Base-by-base conservation (phyloP, 306 rosid species). In the Fragaria nilgerrensis region DNA sequence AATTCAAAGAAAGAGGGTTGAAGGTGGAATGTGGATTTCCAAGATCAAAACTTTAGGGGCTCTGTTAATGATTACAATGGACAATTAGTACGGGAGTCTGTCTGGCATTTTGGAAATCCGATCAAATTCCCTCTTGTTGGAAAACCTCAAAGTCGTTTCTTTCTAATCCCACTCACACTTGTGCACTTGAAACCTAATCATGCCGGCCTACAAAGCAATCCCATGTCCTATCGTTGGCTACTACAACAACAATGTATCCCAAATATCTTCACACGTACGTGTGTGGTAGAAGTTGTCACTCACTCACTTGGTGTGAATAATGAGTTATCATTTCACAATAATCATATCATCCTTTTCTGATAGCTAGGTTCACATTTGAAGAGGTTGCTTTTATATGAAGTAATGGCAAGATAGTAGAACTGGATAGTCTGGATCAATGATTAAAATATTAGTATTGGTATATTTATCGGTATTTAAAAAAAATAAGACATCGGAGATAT, bases 21-120 rank as follows among this genome's bases (percentile, higher is more conserved):
- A 74, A 55, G 78, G 61, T 76, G 78, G 75, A 82, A 73, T 65
- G 83, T 78, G 83, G 86, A 85, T 85, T 88, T 87, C 79, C 85
- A 73, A 73, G 78, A 75, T 62, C 78, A 43, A 71, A 72, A 70
- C 87, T 82, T 86, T 84, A 53, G 77, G 55, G 41, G 43, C 68
- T 63, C 78, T 70, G 78, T 83, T 78, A 64, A 88, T 86, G 74
- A 83, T 80, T 76, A 75, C 64, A 49, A 78, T 79, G 77, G 67
- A 45, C 72, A 79, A 69, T n/a, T 37, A 68, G 72, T 68, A 34
- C 78, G 39, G 70, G 77, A 75, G 70, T 37, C 81, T 81, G 89
- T 90, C 81, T 81, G 78, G 77, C 72, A 59, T 79, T 65, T 73
- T 79, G 77, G 68, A 36, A 36, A 77, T 45, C 43, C 20, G 81